Evolutionary conservation across 2,329 filamentous ascomycete species (phyloP), one percentile per base, ranked within the genome.

Genomic region (Verticillium klebahnii): DNA sequence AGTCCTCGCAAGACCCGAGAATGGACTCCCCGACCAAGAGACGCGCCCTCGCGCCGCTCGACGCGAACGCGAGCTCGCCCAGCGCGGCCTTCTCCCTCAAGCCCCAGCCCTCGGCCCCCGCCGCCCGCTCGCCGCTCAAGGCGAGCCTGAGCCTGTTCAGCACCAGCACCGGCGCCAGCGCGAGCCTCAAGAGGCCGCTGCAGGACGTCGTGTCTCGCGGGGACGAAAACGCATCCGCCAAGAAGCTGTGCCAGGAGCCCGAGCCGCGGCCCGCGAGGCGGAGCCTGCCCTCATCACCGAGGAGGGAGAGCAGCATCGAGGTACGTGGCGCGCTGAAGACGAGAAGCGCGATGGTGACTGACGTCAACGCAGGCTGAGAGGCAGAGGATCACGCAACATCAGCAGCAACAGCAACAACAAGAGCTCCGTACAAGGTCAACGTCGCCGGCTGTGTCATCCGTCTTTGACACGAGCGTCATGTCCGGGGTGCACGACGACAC

Each of bases 391-490:
- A 56, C 29, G 29, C 32, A 45, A 32, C n/a, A 55, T 9, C 29
- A 58, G 17, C 32, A 25, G 25, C 37, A 40, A 31, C 14, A 9
- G 25, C 25, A 34, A 37, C 14, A 52, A 45, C 59, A 52, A 25
- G 36, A 60, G 31, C 19, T 56, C 39, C 32, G 45, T 5, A 37
- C 61, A 58, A 37, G 25, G 39, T 40, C 62, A 59, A 32, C 65
- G 9, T 55, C 60, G 12, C 77, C 81, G 4, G 78, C 78, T 58
- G 73, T 77, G 15, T 80, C 78, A 19, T 83, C 82, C 23, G 69
- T 84, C 45, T 83, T 85, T 63, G 82, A 85, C 69, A 74, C 70
- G 61, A 82, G 81, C 1, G 72, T 68, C 57, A 72, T 75, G 29
- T 81, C 82, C 5, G 81, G 80, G 69, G 56, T 25, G 17, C 12